Conservation (phyloP, 2,329 filamentous ascomycete species). For the Monosporascus sp. region DNA sequence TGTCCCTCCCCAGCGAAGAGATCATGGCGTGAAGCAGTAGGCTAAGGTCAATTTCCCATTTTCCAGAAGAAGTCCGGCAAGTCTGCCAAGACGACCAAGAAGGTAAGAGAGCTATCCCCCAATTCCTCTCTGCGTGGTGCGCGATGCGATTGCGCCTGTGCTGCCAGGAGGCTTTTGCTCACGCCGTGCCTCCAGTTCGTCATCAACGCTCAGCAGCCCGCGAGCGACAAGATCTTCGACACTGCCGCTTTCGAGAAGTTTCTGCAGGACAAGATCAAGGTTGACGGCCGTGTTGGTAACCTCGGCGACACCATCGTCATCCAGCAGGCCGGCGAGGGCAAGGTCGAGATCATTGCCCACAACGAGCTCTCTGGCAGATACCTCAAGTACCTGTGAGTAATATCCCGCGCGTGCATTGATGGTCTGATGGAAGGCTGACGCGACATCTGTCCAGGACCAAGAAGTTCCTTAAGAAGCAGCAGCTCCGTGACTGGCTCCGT, state of each 20-base stretch:
- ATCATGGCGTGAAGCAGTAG: slow-evolving; percentile 78
- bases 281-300: slow-evolving; percentile 96
- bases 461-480: slow-evolving; percentile 99
- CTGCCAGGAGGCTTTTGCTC: too few species aligned
- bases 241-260: slow-evolving; percentile 99
- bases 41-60: slow-evolving; percentile 68
- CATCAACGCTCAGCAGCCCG: slow-evolving; percentile 98
- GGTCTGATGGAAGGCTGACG: neutral
- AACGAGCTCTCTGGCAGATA: slow-evolving; percentile 98
- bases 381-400: slow-evolving; percentile 95
- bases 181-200: slow-evolving; percentile 61
- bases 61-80: slow-evolving; percentile 63
- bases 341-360: slow-evolving; percentile 96
- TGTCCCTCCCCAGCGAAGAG: slow-evolving; percentile 23
- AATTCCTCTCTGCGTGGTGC: neutral
- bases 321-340: slow-evolving; percentile 87
- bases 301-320: slow-evolving; percentile 90
- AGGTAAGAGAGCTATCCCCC: slow-evolving; percentile 47
- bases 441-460: slow-evolving; percentile 64
- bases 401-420: neutral
- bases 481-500: slow-evolving; percentile 99
- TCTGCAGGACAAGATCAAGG: slow-evolving; percentile 99
- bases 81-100: slow-evolving; percentile 73
- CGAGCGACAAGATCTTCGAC: slow-evolving; percentile 99
- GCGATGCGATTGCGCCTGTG: neutral